Conservation (phyloP, 1,139 yeast genomes). For the Saccharomycopsis hybrid region DNA sequence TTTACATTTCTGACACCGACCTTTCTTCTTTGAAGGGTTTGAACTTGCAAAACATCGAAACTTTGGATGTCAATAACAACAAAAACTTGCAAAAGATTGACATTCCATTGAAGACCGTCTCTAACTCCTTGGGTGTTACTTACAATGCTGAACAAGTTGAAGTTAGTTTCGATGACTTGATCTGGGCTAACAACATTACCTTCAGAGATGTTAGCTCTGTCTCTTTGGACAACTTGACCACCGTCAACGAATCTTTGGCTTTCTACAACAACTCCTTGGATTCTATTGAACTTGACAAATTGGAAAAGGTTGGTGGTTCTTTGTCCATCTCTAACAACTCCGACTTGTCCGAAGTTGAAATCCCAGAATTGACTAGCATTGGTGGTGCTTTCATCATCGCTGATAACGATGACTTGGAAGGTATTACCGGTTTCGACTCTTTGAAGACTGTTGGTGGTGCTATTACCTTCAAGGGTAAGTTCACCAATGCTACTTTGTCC, state of each 20-base stretch:
- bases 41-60: conserved; percentile 62
- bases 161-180: conserved; percentile 60
- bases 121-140: conserved; percentile 69
- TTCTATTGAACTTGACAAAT: conserved; percentile 47
- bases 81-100: conserved; percentile 60
- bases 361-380: conserved; percentile 61
- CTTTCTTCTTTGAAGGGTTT: conserved; percentile 76
- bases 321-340: conserved; percentile 70
- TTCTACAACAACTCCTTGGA: conserved; percentile 60
- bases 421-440: conserved; percentile 67
- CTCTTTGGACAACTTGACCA: conserved; percentile 59
- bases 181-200: conserved; percentile 80
- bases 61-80: conserved; percentile 87
- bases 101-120: conserved; percentile 68
- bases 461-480: conserved; percentile 70
- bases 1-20: conserved; percentile 81
- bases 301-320: conserved; percentile 70
- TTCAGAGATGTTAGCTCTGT: conserved; percentile 73
- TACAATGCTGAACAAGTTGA: conserved; percentile 76
- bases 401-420: conserved; percentile 67
- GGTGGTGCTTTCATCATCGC: conserved; percentile 87
- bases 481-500: conserved; percentile 71
- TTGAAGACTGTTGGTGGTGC: conserved; percentile 83
- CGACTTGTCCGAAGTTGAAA: conserved; percentile 61
- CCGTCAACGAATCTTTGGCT: conserved; percentile 76